A percentile compares a stretch with the other conserved stretches of the same genome.
phyloP scores from a whole-genome alignment of 1,139 yeast species.

The Saccharomyces pastorianus region DNA sequence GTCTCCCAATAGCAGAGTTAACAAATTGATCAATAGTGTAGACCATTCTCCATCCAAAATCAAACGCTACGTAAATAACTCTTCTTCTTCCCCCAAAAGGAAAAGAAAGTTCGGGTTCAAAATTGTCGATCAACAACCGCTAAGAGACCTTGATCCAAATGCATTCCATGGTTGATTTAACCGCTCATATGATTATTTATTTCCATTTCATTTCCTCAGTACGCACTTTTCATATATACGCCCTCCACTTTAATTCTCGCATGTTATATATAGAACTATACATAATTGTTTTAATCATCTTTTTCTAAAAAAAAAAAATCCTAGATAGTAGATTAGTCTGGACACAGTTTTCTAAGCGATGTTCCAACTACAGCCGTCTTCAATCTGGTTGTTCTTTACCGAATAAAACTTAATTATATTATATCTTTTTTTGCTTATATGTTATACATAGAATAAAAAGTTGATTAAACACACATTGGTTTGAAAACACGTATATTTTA shows the following conservation, averaged over 20 bases:
- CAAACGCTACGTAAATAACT: conserved; percentile 4
- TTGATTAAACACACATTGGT: not conserved
- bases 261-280: not conserved
- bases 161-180: not conserved
- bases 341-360: not conserved
- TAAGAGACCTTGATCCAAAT: not conserved
- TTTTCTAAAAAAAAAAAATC: not conserved
- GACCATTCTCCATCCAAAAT: not conserved
- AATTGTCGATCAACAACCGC: not conserved
- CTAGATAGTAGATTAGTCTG: no score
- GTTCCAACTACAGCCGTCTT: not conserved
- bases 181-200: not conserved
- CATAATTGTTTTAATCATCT: not conserved
- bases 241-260: not conserved
- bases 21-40: conserved; percentile 25
- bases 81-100: not conserved
- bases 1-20: conserved; percentile 29
- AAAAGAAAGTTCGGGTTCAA: not conserved
- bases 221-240: not conserved
- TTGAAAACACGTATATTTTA: not conserved
- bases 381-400: not conserved
- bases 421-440: not conserved
- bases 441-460: not conserved
- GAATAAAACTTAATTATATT: not conserved
- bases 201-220: not conserved